Evolutionary conservation across 2,329 filamentous ascomycete genomes (phyloP), one percentile per base, ranked within the genome.

Genomic region (Colletotrichum sublineola): DNA sequence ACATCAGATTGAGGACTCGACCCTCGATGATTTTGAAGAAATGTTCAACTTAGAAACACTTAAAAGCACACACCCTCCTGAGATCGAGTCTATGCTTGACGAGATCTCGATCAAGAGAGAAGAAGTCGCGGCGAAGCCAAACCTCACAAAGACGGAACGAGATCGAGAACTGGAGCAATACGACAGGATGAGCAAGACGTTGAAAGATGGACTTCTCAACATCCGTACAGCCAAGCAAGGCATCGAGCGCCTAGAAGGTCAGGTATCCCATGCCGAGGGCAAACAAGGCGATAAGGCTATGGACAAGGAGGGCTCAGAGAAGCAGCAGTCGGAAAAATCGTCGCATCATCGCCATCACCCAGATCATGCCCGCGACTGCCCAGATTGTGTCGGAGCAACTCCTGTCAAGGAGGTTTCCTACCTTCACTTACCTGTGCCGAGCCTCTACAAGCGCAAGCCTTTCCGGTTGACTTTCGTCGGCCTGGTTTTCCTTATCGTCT

Each of bases 1-100:
- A 56, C 85, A 89, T 75, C 84, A 89, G 65, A 85, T 90, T 36
- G 88, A 90, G 24, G 89, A 90, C 75, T 89, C 87, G 1, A 90
- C 88, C 0, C 78, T 90, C n/a, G 88, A 90, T 60, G 87, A 90
- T 73, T 81, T 90, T 40, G 87, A 87, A 68, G 85, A 87, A 38
- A 80, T 90, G 50, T 76, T 89, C 15, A 73, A 67, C 24, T 20
- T 65, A 3, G 53, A 71, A 11, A 62, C 48, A 6, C 57, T 71
- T 40, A 57, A 60, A 29, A 57, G 61, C 31, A 52, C 60, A 3
- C 72, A 69, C 6, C 42, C 62, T n/a, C 53, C 64, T 15, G 70
- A 74, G 9, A 62, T 77, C 12, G 73, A 76, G 64, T 64, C 67
- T 8, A 68, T 76, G 31, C 63, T 76, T 12, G 67, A 75, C 18